Base-by-base conservation (phyloP, 352 stramenopile species). In the Phytophthora fragariaefolia region DNA sequence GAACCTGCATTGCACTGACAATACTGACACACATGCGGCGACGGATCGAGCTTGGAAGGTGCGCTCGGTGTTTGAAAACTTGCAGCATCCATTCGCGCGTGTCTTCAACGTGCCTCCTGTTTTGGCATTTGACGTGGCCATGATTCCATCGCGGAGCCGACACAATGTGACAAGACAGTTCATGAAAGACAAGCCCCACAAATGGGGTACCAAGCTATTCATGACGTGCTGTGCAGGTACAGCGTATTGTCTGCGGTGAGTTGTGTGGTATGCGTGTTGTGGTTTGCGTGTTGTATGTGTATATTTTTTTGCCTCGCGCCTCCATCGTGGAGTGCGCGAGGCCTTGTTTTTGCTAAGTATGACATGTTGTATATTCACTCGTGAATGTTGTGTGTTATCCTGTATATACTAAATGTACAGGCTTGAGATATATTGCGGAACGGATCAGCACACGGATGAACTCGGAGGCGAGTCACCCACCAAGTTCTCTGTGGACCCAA, bases 171-270 rank as follows among this genome's bases (percentile, higher is more conserved):
- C 27, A 2, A 4, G 63, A 0, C 54, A 59, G 18, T 71, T 45
- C 28, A 38, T 51, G 38, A 69, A 63, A 23, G 61, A 63, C 15
- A 69, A 69, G 2, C 63, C 63, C 18, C 56, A 71, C 40, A 71
- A 64, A 4, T 71, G 53, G 54, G 54, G 63, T 0, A 65, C 63
- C 1, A 71, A 71, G 55, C 0, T 71, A 6, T 66, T 60, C 17
- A 56, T 70, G 54, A 71, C 48, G 1, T 71, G 63, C 17, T 66
- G 56, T 34, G 45, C 64, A 12, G 38, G 51, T 2, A 71, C 63
- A 0, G 18, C 57, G 1, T 67, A 67, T 22, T 67, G 43, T n/a
- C 23, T 67, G 0, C 57, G 56, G 49, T 66, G 48, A 13, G 48
- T 49, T 32, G n/a, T n/a, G n/a, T n/a, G n/a, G n/a, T n/a, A n/a